Base-by-base conservation (phyloP, 148 eudicot genomes). In the Fagopyrum tataricum region DNA sequence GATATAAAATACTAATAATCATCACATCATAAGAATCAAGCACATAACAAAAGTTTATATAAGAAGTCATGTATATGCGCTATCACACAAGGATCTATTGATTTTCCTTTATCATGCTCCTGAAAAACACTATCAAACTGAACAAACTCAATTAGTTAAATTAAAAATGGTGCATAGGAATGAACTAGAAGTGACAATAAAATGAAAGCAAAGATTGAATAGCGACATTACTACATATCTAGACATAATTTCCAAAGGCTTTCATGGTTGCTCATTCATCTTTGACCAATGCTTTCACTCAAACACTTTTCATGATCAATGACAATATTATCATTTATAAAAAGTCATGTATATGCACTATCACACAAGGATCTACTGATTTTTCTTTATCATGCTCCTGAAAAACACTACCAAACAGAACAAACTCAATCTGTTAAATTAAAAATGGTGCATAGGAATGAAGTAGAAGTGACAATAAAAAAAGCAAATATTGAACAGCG, bases 161-260 rank as follows among this genome's bases (percentile, higher is more conserved):
- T 11, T 7, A 12, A 12, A 12, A 37, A 9, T 13, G 12, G 31
- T 12, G 42, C 43, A 64, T 64, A 43, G 0, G 66, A 58, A 39
- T 37, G 42, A 37, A 62, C 8, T 14, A 62, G 4, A 18, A 55
- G 43, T 6, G 15, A 37, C 31, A 64, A 64, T 14, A 31, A 37
- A 64, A 64, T n/a, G n/a, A 62, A 18, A 5, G 26, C 39, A 58
- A 58, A 58, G 37, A 2, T 14, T 31, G 41, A 64, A 5, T 7
- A 31, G 0, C 39, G 9, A 64, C 69, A 13, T 37, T 31, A 62
- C 41, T 26, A 78, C 80, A 58, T 55, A 95, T 97, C 92, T 95
- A 97, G 56, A 95, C 89, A 37, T 95, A 95, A 78, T 86, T 88
- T 67, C 98, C 98, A 76, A 91, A 95, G 55, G 98, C 96, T 80